A percentile compares a stretch with the other conserved stretches of the same genome.
These are phyloP conservation scores for Eimeria necatrix DNA, from an alignment of 169 alveolate species.

Conservation along the genomic window DNA sequence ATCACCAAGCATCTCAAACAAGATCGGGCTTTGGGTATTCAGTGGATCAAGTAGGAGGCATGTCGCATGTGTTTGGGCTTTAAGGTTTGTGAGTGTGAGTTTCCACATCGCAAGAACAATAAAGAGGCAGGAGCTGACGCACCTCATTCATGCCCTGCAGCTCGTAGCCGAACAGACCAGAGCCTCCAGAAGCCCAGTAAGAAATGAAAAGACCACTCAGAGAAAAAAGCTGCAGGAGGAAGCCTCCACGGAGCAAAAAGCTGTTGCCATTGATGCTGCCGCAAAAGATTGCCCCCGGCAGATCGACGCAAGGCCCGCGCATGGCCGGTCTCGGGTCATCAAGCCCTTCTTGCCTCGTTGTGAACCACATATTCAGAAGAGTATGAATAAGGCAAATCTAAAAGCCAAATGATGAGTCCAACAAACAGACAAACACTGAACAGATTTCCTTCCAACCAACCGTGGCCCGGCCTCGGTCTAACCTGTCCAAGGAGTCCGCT, in stretches of 20 bases:
- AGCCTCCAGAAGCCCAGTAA: slow-evolving; percentile 91
- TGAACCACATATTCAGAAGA: slow-evolving; percentile 89
- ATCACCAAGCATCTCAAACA: too few relatives aligned
- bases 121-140: neutral
- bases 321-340: slow-evolving; percentile 92
- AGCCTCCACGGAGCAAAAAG: slow-evolving; percentile 89
- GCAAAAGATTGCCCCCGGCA: slow-evolving; percentile 85
- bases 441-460: neutral
- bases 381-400: neutral
- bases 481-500: neutral
- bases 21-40: too few relatives aligned
- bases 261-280: slow-evolving; percentile 79
- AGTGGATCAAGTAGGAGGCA: too few relatives aligned
- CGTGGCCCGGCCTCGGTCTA: neutral
- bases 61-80: too few relatives aligned
- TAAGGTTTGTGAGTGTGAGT: too few relatives aligned
- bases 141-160: slow-evolving; percentile 90
- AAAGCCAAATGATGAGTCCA: neutral
- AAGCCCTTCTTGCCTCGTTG: slow-evolving; percentile 93
- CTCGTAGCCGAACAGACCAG: slow-evolving; percentile 92
- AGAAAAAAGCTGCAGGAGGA: slow-evolving; percentile 89
- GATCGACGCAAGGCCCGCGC: slow-evolving; percentile 92
- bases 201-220: slow-evolving; percentile 89
- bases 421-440: neutral
- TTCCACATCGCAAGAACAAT: too few relatives aligned